Conservation (phyloP, 805 yeast species). For the Lipomyces orientalis region DNA sequence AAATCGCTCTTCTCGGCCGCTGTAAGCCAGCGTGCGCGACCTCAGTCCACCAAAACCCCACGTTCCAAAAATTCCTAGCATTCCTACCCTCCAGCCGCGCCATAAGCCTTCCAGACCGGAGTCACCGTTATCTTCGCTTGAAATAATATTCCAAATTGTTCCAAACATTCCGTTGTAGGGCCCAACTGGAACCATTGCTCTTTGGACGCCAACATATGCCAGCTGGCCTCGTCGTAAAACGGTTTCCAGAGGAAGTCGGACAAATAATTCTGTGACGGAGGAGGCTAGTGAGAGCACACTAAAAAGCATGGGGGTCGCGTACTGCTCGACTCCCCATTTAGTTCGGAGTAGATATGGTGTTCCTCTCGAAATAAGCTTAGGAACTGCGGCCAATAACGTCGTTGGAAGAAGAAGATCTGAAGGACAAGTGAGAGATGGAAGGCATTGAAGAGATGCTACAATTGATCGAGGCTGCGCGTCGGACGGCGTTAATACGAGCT, state of each 20-base stretch:
- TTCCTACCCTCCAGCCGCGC: slow-evolving; percentile 92
- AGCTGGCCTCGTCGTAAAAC: slow-evolving; percentile 84
- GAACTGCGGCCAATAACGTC: slow-evolving; percentile 63
- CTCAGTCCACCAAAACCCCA: slow-evolving; percentile 76
- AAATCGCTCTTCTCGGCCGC: slow-evolving; percentile 33
- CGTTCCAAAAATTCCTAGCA: slow-evolving; percentile 76
- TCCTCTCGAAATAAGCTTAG: slow-evolving; percentile 65
- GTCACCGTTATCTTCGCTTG: slow-evolving; percentile 52
- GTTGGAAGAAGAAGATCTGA: slow-evolving; percentile 68
- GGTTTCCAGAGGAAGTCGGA: slow-evolving; percentile 87
- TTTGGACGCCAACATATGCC: slow-evolving; percentile 56
- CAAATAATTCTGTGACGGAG: slow-evolving; percentile 69
- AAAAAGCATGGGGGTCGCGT: slow-evolving; percentile 64
- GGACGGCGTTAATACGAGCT: slow-evolving; percentile 73
- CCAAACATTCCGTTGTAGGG: slow-evolving; percentile 61
- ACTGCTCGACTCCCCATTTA: slow-evolving; percentile 68
- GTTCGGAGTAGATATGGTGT: slow-evolving; percentile 69
- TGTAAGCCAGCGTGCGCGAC: slow-evolving; percentile 33
- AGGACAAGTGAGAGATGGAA: slow-evolving; percentile 62
- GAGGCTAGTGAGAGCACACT: slow-evolving; percentile 63
- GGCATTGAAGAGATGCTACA: slow-evolving; percentile 63
- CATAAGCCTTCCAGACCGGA: slow-evolving; percentile 62
- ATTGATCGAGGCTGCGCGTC: slow-evolving; percentile 64
- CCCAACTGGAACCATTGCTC: slow-evolving; percentile 62
- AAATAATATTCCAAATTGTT: slow-evolving; percentile 57